A percentile compares a stretch with the other conserved stretches of the same genome.
Conservation (phyloP, 2,329 filamentous ascomycete genomes). For the Alternaria triticina region DNA sequence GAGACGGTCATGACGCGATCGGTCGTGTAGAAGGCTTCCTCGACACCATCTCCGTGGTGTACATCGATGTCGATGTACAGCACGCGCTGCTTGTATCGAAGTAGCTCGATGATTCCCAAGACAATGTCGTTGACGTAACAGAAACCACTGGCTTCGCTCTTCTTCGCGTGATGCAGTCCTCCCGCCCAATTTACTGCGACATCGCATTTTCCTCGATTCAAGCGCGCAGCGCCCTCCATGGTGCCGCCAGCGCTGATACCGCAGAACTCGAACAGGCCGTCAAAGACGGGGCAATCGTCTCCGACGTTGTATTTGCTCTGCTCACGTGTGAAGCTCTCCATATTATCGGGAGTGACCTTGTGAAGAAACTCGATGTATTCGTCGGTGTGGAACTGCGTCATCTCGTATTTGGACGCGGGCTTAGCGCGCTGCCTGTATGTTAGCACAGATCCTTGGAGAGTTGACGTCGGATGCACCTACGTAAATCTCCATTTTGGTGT, state of each 20-base stretch:
- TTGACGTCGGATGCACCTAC: slow-evolving; percentile 48
- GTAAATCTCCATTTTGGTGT: slow-evolving; percentile 76
- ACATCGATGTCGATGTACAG: slow-evolving; percentile 96
- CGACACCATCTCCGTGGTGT: slow-evolving; percentile 82
- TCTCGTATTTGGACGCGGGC: slow-evolving; percentile 69
- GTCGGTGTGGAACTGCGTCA: slow-evolving; percentile 76
- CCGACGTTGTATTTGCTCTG: slow-evolving; percentile 79
- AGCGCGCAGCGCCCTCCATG: slow-evolving; percentile 72
- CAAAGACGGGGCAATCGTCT: slow-evolving; percentile 69
- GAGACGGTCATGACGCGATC: slow-evolving; percentile 75
- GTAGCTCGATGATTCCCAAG: slow-evolving; percentile 85
- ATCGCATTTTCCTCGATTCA: slow-evolving; percentile 72
- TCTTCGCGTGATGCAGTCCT: slow-evolving; percentile 95
- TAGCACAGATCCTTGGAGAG: slow-evolving; percentile 4
- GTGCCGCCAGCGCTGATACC: slow-evolving; percentile 73
- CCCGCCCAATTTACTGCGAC: slow-evolving; percentile 76
- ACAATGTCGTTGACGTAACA: slow-evolving; percentile 99
- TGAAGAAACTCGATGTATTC: slow-evolving; percentile 75
- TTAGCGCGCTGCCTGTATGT: slow-evolving; percentile 47
- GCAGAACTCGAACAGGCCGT: slow-evolving; percentile 74
- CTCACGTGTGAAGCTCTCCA: slow-evolving; percentile 90
- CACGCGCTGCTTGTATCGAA: slow-evolving; percentile 82
- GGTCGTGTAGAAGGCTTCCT: slow-evolving; percentile 75
- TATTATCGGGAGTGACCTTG: slow-evolving; percentile 97
- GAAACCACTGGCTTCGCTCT: slow-evolving; percentile 91